Percentiles rank a stretch among this genome's conserved stretches.
Evolutionary conservation across 2,329 filamentous ascomycete genomes (phyloP).

Genomic region (Alternaria arbusti): DNA sequence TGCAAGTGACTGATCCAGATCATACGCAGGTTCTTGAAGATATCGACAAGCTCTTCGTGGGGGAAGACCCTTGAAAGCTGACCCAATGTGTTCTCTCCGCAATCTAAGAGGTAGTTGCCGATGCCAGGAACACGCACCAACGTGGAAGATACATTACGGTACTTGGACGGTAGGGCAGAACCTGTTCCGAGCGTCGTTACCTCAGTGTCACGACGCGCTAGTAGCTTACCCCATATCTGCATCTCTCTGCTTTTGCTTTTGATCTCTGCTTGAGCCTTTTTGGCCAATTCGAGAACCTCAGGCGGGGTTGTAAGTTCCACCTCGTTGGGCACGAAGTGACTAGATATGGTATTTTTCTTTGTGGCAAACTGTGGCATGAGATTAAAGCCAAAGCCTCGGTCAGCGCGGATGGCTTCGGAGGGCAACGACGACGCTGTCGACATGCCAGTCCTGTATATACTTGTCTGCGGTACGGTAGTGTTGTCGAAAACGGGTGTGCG

Average conservation of each 20-base stretch:
- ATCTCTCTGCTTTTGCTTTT: slow-evolving; percentile 54
- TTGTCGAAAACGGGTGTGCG: slow-evolving; percentile 72
- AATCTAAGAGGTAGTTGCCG: slow-evolving; percentile 91
- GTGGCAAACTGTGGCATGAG: slow-evolving; percentile 55
- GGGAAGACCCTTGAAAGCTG: slow-evolving; percentile 80
- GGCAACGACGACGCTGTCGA: slow-evolving; percentile 13
- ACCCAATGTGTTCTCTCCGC: slow-evolving; percentile 89
- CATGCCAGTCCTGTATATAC: slow-evolving; percentile 13
- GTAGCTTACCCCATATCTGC: slow-evolving; percentile 64
- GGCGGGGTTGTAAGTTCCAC: slow-evolving; percentile 52
- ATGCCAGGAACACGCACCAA: slow-evolving; percentile 81
- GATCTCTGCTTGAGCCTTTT: slow-evolving; percentile 48
- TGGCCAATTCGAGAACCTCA: slow-evolving; percentile 62
- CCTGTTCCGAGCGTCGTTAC: slow-evolving; percentile 90
- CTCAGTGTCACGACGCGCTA: slow-evolving; percentile 78
- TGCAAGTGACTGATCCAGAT: slow-evolving; percentile 97
- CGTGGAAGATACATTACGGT: slow-evolving; percentile 92
- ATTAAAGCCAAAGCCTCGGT: slow-evolving; percentile 52
- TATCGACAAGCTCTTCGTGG: slow-evolving; percentile 66
- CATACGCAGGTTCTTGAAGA: slow-evolving; percentile 78
- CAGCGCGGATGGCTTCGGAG: slow-evolving; percentile 36
- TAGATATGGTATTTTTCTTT: slow-evolving; percentile 28
- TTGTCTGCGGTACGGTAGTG: slow-evolving; percentile 51
- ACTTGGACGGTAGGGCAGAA: slow-evolving; percentile 87
- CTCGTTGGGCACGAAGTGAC: slow-evolving; percentile 55